Base-by-base conservation (phyloP, 2,329 filamentous ascomycete species). In the Aspergillus brunneoviolaceus region DNA sequence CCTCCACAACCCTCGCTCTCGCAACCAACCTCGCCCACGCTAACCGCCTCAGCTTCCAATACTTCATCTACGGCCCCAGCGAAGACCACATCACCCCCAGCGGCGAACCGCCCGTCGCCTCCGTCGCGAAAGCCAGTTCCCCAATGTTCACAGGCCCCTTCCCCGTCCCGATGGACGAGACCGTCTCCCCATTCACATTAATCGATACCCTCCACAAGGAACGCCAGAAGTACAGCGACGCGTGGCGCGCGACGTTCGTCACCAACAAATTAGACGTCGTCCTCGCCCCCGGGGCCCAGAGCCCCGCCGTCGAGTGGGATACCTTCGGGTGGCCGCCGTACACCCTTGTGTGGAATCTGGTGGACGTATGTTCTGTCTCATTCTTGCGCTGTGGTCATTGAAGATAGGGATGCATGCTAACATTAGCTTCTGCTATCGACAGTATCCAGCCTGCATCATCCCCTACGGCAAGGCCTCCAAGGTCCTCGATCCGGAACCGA, bases 391-490 rank as follows among this genome's bases (percentile, higher is more conserved):
- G 25, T 27, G 3, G 23, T 23, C 4, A 23, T 4, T 23, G 23
- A 4, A 5, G 23, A 23, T 23, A 12, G 7, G 31, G 31, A 12
- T 2, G 6, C 2, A 35, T 35, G 33, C 39, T 42, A 7, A 42
- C 16, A 14, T 9, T n/a, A 16, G 39, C 25, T 49, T 9, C 35
- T 2, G 1, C 19, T 16, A 14, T 3, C 2, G 5, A 39, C 58
- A 82, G 79, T 84, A 81, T 65, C 83, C 83, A 3, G 77, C 81
- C 3, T 82, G 79, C 7, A 76, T 83, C 2, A 72, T 85, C 55
- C 80, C 80, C 0, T 80, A 76, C 58, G 72, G 76, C 2, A 76
- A 70, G 16, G 80, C 79, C 2, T 74, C 78, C 0, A 79, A 77
- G 57, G 68, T 71, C 5, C 60, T 75, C 27, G 82, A 84, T 61